Evolutionary conservation across 805 yeast species (phyloP), one percentile per base, ranked within the genome.

Genomic region (Starmerella gropengiesseri): DNA sequence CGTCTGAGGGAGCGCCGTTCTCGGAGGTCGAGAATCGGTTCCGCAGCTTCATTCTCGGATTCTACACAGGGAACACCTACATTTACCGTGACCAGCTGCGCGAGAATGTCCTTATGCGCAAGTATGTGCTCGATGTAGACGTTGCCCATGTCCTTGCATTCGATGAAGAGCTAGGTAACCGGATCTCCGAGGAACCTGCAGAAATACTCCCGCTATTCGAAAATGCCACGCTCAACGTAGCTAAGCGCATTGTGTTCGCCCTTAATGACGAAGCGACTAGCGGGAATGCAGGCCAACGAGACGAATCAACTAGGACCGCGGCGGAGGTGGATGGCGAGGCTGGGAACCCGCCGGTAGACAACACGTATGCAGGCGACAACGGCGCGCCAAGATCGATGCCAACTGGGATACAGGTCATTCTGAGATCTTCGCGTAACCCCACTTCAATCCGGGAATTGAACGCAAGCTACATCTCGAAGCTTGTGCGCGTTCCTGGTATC

Each of bases 401-500:
- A 9, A 17, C 38, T 3, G 70, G 68, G 16, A 86, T 94, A 58
- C 97, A 91, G 65, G 65, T 89, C 54, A 75, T 85, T 39, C 65
- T 89, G 42, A 71, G 71, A 48, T 79, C 93, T 11, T 76, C 77
- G 42, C 80, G 93, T 13, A 74, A 76, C 45, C 74, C 76, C 45
- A 70, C 79, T 3, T 70, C 89, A 1, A 75, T 91, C 45, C 74
- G 98, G 59, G 77, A 84, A 44, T 68, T 91, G 45, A 89, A 81
- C 59, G 79, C 95, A 2, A 83, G 80, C 37, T 84, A 84, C 59
- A 86, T 91, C 48, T 77, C 95, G 20, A 83, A 85, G 60, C 80
- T 91, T 42, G 89, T 91, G 27, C 71, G 95, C 43, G 75, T 91
- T 33, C 82, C 94, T 17, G 99, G 99, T 23, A 91, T 91, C 55